A percentile compares a stretch with the other conserved stretches of the same genome.
phyloP scores from a whole-genome alignment of 352 stramenopile species.

The Globisporangium paddicum region DNA sequence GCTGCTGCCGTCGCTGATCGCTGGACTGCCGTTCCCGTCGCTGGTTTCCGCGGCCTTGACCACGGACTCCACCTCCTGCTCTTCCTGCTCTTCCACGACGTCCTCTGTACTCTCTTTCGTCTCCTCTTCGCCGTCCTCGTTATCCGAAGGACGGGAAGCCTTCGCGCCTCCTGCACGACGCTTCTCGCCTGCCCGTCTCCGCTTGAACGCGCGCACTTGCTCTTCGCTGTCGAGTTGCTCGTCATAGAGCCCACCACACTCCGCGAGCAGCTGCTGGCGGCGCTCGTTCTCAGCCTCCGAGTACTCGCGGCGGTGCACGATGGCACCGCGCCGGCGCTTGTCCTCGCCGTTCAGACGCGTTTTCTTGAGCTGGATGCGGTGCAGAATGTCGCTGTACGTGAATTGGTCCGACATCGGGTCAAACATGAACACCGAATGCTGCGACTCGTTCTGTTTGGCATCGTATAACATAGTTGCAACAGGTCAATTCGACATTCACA shows the following conservation, averaged over 20 bases:
- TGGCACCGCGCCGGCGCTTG: constrained; percentile 70
- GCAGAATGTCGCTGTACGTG: constrained; percentile 72
- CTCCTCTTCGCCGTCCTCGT: constrained; percentile 35
- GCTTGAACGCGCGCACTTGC: constrained; percentile 58
- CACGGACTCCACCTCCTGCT: background rate
- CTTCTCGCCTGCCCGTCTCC: constrained; percentile 33
- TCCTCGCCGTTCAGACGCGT: constrained; percentile 75
- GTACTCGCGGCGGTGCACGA: constrained; percentile 72
- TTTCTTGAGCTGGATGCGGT: constrained; percentile 79
- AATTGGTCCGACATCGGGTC: constrained; percentile 70
- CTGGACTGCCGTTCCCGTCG: constrained; percentile 48
- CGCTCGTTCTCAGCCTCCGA: constrained; percentile 60
- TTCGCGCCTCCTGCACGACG: constrained; percentile 5
- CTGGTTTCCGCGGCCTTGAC: constrained; percentile 2
- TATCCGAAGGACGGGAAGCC: background rate
- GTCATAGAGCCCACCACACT: constrained; percentile 64
- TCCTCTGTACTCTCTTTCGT: constrained; percentile 29
- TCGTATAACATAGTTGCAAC: background rate
- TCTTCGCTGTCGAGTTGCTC: constrained; percentile 63
- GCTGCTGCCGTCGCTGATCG: constrained; percentile 51
- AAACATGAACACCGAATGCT: constrained; percentile 78
- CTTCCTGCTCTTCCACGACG: constrained; percentile 1
- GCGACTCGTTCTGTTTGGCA: constrained; percentile 38
- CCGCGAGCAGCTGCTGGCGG: constrained; percentile 52
- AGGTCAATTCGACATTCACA: no score